phyloP scores from a whole-genome alignment of 2,329 filamentous ascomycete species.

The Monilinia polystroma region DNA sequence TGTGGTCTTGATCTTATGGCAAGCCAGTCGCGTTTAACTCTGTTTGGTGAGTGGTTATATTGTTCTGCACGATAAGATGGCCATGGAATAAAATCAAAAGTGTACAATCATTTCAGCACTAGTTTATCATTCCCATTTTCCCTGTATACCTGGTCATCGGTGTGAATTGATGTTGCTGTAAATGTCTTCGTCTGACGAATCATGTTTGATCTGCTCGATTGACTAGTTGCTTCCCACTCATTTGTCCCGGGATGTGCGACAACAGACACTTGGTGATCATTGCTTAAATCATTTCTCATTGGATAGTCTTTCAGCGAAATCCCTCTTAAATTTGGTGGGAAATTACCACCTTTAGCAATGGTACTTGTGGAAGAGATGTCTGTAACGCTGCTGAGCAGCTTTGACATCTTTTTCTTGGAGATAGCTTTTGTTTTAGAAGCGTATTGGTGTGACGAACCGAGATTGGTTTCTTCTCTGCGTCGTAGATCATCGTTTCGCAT shows the following conservation, averaged over 20 bases:
- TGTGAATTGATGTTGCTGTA: not conserved
- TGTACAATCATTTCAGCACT: not conserved
- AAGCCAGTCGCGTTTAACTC: too few relatives aligned
- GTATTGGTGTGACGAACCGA: constrained; percentile 3
- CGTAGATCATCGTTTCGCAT: constrained; percentile 15
- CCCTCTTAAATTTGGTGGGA: not conserved
- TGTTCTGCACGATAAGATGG: too few relatives aligned
- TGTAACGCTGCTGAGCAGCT: not conserved
- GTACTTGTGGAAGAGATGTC: not conserved
- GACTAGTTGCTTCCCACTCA: constrained; percentile 4
- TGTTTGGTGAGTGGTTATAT: too few relatives aligned
- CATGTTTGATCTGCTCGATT: constrained; percentile 7
- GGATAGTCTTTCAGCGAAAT: not conserved
- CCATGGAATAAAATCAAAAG: too few relatives aligned
- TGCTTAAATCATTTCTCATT: not conserved
- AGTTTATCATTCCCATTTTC: not conserved
- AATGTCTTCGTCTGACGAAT: constrained; percentile 5
- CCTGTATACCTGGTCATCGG: not conserved
- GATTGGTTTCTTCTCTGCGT: not conserved
- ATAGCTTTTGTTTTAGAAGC: constrained; percentile 1
- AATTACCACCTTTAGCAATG: not conserved
- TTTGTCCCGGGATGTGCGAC: not conserved
- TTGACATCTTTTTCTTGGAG: constrained; percentile 1
- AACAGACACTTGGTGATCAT: constrained; percentile 2
- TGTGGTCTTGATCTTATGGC: too few relatives aligned